These are phyloP conservation scores for Ustilago curta DNA, from an alignment of 1,284 basidiomycete species.

Conservation along the genomic window DNA sequence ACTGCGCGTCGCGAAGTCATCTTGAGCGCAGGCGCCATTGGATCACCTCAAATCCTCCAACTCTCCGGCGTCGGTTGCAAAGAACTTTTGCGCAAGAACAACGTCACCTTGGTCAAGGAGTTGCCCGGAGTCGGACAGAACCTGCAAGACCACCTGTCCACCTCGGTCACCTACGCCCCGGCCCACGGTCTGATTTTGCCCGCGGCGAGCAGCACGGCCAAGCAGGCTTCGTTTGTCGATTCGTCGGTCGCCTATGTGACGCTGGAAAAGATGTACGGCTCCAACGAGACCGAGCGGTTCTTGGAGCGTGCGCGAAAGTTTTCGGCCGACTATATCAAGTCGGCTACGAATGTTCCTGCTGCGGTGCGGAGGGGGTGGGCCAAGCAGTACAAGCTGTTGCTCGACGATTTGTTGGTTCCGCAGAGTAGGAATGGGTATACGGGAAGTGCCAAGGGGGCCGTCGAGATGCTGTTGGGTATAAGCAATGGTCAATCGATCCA, in stretches of 20 bases:
- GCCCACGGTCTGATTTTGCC: conserved; percentile 34
- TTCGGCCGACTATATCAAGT: conserved; percentile 37
- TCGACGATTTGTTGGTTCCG: conserved; percentile 35
- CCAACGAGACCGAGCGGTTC: conserved; percentile 41
- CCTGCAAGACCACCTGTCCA: conserved; percentile 72
- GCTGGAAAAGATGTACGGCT: conserved; percentile 52
- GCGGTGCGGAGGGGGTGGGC: conserved; percentile 46
- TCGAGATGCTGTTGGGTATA: conserved; percentile 62
- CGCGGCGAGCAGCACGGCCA: conserved; percentile 32
- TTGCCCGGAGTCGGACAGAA: conserved; percentile 74
- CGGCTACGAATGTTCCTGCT: conserved; percentile 41
- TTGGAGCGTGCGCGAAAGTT: conserved; percentile 35
- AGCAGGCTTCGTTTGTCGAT: conserved; percentile 58
- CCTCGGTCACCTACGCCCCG: conserved; percentile 44
- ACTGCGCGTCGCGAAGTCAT: conserved; percentile 64
- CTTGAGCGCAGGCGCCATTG: conserved; percentile 67
- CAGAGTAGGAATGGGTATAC: conserved; percentile 39
- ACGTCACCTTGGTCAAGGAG: conserved; percentile 71
- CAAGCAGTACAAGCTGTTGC: conserved; percentile 49
- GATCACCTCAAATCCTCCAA: conserved; percentile 72
- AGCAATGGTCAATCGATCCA: conserved; percentile 41
- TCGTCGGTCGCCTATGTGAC: conserved; percentile 57
- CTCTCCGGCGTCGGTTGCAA: conserved; percentile 73
- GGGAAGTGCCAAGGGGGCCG: conserved; percentile 34
- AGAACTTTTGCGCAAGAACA: conserved; percentile 70